phyloP scores from a whole-genome alignment of 2,329 filamentous ascomycete species.

The Cryphonectria carpinicola region DNA sequence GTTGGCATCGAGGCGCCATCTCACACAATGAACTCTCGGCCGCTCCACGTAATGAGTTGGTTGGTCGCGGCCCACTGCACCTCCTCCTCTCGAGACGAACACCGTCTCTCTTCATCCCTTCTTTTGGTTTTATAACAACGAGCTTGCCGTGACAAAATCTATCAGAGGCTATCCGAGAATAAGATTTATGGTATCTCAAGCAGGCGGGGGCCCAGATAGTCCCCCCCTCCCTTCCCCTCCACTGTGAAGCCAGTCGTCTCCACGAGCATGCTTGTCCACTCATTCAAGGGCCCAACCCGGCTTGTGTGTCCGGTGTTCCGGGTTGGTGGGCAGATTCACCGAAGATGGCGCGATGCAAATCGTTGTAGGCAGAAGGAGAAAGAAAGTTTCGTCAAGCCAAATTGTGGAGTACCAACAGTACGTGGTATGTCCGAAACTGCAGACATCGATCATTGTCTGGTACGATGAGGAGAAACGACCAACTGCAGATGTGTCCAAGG shows the following conservation, averaged over 20 bases:
- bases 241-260: neutral
- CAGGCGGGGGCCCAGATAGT: neutral
- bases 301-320: neutral
- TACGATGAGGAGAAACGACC: neutral
- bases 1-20: neutral
- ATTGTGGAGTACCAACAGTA: neutral
- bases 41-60: neutral
- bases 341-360: slow-evolving; percentile 11
- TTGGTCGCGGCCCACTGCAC: neutral
- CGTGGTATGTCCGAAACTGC: neutral
- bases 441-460: neutral
- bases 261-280: neutral
- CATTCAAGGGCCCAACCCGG: neutral
- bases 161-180: neutral
- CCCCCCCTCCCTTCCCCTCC: too few species aligned
- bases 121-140: neutral
- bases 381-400: neutral
- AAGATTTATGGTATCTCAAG: neutral
- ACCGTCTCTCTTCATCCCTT: neutral
- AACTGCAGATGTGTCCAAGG: neutral
- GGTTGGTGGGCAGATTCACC: neutral
- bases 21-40: neutral
- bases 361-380: neutral
- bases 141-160: neutral
- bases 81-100: neutral